A percentile compares a stretch with the other conserved stretches of the same genome.
Conservation (phyloP, 2,329 filamentous ascomycete genomes). For the Pezicula carpinea region DNA sequence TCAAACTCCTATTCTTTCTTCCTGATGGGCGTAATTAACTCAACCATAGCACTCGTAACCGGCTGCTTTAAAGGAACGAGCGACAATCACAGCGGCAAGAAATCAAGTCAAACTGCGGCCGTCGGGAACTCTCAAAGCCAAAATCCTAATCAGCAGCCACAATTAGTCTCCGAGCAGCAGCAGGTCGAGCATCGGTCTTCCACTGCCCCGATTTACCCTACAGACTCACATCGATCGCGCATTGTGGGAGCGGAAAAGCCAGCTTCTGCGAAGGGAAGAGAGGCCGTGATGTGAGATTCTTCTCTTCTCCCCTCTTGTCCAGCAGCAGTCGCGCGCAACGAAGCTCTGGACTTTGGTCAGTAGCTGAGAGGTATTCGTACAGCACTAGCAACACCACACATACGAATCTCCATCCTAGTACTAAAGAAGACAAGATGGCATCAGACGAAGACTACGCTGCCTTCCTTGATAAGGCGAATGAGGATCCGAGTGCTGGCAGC, state of each 20-base stretch:
- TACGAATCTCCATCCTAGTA: not conserved
- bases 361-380: not conserved
- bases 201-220: slow-evolving; percentile 5
- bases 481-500: slow-evolving; percentile 63
- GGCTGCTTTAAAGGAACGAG: slow-evolving; percentile 5
- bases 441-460: slow-evolving; percentile 78
- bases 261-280: not conserved
- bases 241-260: not conserved
- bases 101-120: not conserved
- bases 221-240: not conserved
- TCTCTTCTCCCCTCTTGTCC: not conserved
- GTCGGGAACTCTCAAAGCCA: not conserved
- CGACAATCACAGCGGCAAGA: not conserved
- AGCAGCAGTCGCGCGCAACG: not conserved
- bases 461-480: slow-evolving; percentile 84
- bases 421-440: slow-evolving; percentile 45
- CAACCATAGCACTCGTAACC: slow-evolving; percentile 9
- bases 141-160: slow-evolving; percentile 6
- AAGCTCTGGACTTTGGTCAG: not conserved
- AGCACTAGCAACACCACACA: not conserved
- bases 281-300: not conserved
- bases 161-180: slow-evolving; percentile 9
- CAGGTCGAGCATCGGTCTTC: slow-evolving; percentile 14
- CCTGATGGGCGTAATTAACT: slow-evolving; percentile 18
- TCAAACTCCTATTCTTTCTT: not conserved